A percentile compares a stretch with the other conserved stretches of the same genome.
phyloP scores from a whole-genome alignment of 768 basidiomycete genomes.

The Lactifluus subvellereus region DNA sequence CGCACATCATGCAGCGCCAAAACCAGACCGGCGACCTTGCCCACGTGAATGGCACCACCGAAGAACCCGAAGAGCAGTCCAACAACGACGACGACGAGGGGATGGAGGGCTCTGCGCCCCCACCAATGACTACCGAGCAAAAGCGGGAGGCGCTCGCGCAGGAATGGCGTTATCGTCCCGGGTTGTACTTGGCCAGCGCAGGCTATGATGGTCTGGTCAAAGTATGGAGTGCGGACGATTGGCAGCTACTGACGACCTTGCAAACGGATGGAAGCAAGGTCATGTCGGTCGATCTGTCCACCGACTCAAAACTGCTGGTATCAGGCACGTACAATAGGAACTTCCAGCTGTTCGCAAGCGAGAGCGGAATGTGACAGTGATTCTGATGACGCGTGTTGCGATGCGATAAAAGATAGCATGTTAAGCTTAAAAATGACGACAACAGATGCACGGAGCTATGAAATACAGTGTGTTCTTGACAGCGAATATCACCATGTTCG shows the following conservation, averaged over 20 bases:
- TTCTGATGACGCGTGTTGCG: not conserved
- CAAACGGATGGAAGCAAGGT: constrained; percentile 97
- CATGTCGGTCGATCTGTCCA: constrained; percentile 92
- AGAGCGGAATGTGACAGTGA: constrained; percentile 17
- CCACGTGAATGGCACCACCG: constrained; percentile 43
- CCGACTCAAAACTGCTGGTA: constrained; percentile 77
- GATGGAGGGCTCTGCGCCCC: constrained; percentile 6
- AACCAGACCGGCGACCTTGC: constrained; percentile 31
- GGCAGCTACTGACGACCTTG: constrained; percentile 84
- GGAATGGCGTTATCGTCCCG: constrained; percentile 78
- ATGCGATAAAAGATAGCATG: constrained; percentile 12
- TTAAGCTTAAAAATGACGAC: constrained; percentile 18
- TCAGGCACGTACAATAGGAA: constrained; percentile 91
- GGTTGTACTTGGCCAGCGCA: constrained; percentile 86
- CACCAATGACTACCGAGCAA: constrained; percentile 12
- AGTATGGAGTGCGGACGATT: constrained; percentile 97
- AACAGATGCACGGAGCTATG: constrained; percentile 19
- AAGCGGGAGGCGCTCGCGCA: constrained; percentile 39
- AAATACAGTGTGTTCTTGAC: constrained; percentile 16
- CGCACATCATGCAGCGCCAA: constrained; percentile 29
- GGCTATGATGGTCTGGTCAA: constrained; percentile 96
- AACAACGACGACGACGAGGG: constrained; percentile 30
- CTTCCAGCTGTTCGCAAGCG: constrained; percentile 88
- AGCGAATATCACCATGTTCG: constrained; percentile 5
- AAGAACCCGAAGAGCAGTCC: constrained; percentile 29